Evolutionary conservation across 2,329 filamentous ascomycete species (phyloP).

Genomic region (Clonostachys rhizophaga): DNA sequence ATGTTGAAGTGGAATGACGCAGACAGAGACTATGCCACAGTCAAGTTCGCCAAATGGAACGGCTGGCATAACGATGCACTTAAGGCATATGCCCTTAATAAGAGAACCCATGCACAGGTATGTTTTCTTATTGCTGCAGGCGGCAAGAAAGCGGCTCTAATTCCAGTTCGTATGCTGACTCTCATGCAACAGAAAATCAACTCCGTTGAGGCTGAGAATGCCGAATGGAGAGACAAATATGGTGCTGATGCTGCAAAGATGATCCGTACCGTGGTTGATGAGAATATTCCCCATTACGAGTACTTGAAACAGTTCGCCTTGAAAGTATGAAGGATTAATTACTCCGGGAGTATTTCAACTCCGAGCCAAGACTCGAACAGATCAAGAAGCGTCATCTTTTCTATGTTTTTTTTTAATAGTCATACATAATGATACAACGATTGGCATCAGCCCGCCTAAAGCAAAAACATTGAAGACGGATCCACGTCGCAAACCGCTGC

Average conservation of each 20-base stretch:
- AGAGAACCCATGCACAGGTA: constrained; percentile 60
- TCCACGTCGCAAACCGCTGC: too few relatives aligned
- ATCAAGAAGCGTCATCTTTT: neutral
- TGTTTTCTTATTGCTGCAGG: neutral
- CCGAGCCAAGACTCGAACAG: too few relatives aligned
- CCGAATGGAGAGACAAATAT: constrained; percentile 70
- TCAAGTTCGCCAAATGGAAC: constrained; percentile 92
- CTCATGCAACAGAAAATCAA: constrained; percentile 47
- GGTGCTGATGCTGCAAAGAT: constrained; percentile 65
- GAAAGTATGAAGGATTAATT: constrained; percentile 35
- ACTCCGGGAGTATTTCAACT: too few relatives aligned
- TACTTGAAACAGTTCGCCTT: constrained; percentile 77
- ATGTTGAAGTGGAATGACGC: constrained; percentile 86
- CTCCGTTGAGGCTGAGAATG: constrained; percentile 61
- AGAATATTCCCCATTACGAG: constrained; percentile 71
- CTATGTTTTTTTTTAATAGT: constrained; percentile 3
- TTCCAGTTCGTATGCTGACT: neutral
- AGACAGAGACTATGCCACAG: constrained; percentile 66
- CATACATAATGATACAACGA: constrained; percentile 19
- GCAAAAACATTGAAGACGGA: too few relatives aligned
- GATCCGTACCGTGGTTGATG: constrained; percentile 67
- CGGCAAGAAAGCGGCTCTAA: neutral
- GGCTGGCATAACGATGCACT: constrained; percentile 97
- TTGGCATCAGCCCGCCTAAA: too few relatives aligned
- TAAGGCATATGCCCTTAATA: constrained; percentile 70